A percentile compares a stretch with the other conserved stretches of the same genome.
Conservation (phyloP, 192 early-diverging fungal genomes). For the Thamnidium elegans region DNA sequence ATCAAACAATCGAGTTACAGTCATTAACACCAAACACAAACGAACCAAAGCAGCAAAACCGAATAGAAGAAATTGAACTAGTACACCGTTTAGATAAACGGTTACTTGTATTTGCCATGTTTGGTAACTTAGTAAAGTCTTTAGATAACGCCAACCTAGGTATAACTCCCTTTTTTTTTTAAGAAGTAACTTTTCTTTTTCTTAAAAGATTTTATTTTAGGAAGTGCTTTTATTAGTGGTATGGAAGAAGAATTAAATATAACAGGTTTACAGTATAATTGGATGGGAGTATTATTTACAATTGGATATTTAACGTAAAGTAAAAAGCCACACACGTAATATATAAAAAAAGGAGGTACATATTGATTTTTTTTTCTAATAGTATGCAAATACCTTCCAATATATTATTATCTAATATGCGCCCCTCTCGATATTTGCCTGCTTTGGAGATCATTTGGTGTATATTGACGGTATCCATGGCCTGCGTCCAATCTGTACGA, state of each 20-base stretch:
- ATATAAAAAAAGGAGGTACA: neutral
- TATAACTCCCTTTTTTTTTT: neutral
- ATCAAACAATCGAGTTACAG: neutral
- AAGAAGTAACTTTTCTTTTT: neutral
- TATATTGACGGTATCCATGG: constrained; percentile 38
- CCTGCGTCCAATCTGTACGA: constrained; percentile 26
- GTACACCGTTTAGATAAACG: constrained; percentile 34
- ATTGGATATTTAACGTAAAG: constrained; percentile 35
- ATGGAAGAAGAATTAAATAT: constrained; percentile 42
- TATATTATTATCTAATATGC: constrained; percentile 28
- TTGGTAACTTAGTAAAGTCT: constrained; percentile 37
- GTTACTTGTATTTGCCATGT: constrained; percentile 38
- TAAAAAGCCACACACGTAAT: neutral
- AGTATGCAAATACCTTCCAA: constrained; percentile 42
- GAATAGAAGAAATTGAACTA: constrained; percentile 21
- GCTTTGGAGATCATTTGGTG: constrained; percentile 34
- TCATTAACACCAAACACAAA: neutral
- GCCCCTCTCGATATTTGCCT: constrained; percentile 35
- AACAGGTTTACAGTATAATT: constrained; percentile 35
- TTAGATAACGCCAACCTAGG: constrained; percentile 38
- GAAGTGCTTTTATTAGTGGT: constrained; percentile 40
- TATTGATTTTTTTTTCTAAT: neutral
- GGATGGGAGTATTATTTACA: constrained; percentile 38
- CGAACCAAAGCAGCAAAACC: neutral
- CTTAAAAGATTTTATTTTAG: constrained; percentile 13